phyloP scores from a whole-genome alignment of 768 basidiomycete genomes.

The Hygrophorus pudorinus region DNA sequence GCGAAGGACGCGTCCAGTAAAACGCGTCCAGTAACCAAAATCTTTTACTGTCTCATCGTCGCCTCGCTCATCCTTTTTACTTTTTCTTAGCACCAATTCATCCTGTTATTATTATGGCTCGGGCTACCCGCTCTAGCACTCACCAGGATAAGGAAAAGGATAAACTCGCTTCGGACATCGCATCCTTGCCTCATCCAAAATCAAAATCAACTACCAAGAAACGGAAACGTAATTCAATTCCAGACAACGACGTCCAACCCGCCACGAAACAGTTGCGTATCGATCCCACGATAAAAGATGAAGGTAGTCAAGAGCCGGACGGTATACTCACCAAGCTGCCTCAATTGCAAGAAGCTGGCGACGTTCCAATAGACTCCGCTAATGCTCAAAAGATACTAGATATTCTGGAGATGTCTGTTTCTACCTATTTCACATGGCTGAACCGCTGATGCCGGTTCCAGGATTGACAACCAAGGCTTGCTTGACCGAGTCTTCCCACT shows the following conservation, averaged over 20 bases:
- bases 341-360: slow-evolving; percentile 29
- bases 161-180: slow-evolving; percentile 13
- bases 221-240: slow-evolving; percentile 49
- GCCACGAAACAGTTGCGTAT: slow-evolving; percentile 40
- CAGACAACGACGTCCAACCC: slow-evolving; percentile 38
- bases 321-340: slow-evolving; percentile 5
- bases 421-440: neutral
- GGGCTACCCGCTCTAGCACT: slow-evolving; percentile 57
- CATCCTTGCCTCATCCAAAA: slow-evolving; percentile 15
- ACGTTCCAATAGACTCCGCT: slow-evolving; percentile 33
- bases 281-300: slow-evolving; percentile 12
- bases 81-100: slow-evolving; percentile 5
- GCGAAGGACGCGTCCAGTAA: slow-evolving; percentile 2
- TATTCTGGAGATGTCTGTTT: slow-evolving; percentile 41
- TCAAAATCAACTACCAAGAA: slow-evolving; percentile 39
- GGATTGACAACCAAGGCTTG: slow-evolving; percentile 64
- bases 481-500: slow-evolving; percentile 73
- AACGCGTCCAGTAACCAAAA: slow-evolving; percentile 1
- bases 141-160: slow-evolving; percentile 28
- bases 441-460: slow-evolving; percentile 17
- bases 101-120: slow-evolving; percentile 47
- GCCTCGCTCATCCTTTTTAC: slow-evolving; percentile 9
- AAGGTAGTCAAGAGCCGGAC: slow-evolving; percentile 4
- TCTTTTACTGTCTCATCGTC: neutral
- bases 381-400: slow-evolving; percentile 45